These are phyloP conservation scores for Coemansia sp. DNA, from an alignment of 192 early-diverging fungal genomes.

Conservation along the genomic window DNA sequence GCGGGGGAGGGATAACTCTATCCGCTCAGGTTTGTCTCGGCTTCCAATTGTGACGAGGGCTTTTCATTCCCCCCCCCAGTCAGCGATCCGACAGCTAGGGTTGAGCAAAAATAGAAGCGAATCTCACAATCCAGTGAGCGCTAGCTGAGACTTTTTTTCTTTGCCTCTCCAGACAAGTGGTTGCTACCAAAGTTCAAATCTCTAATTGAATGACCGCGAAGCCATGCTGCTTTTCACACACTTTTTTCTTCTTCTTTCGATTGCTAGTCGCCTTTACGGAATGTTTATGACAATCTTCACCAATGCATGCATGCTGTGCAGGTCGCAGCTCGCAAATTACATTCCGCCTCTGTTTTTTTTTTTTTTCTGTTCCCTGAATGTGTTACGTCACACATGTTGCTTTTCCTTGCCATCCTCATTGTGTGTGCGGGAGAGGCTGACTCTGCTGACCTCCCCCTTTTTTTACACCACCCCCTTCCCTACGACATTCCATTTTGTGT, in stretches of 20 bases:
- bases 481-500: neutral
- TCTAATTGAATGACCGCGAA: too few species aligned
- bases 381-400: neutral
- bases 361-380: neutral
- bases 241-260: too few species aligned
- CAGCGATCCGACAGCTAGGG: neutral
- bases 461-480: too few species aligned
- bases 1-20: neutral
- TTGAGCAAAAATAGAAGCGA: neutral
- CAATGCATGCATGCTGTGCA: neutral
- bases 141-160: too few species aligned
- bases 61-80: neutral
- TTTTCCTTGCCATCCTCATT: too few species aligned
- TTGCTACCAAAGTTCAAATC: too few species aligned
- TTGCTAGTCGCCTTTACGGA: neutral
- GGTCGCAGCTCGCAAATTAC: constrained; percentile 1
- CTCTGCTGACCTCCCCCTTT: constrained; percentile 5
- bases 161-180: neutral
- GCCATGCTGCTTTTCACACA: too few species aligned
- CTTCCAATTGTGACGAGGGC: too few species aligned
- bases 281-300: too few species aligned
- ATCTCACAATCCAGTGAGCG: too few species aligned
- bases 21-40: too few species aligned
- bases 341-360: neutral
- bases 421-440: constrained; percentile 1